Percentiles rank a stretch among this genome's conserved stretches.
Evolutionary conservation across 148 eudicot species (phyloP).

Genomic region (Rhododendron ovatum): DNA sequence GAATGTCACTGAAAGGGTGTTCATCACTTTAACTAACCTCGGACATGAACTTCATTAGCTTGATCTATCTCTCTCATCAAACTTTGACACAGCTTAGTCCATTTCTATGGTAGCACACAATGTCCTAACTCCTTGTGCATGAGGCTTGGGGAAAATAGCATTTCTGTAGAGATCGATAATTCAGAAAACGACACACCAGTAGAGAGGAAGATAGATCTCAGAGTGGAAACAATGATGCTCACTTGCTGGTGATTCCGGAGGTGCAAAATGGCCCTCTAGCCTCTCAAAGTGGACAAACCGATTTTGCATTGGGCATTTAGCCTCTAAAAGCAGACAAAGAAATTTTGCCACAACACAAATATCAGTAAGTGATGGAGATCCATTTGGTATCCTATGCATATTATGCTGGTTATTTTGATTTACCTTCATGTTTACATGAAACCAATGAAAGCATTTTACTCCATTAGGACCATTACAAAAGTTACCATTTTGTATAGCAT

Average conservation of each 20-base stretch:
- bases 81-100: background rate
- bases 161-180: background rate
- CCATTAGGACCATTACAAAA: background rate
- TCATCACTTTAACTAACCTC: background rate
- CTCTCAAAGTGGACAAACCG: background rate
- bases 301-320: background rate
- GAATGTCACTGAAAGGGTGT: background rate
- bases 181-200: background rate
- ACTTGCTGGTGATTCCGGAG: background rate
- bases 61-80: background rate
- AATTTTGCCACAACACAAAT: background rate
- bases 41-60: background rate
- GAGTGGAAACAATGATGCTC: conserved; percentile 1
- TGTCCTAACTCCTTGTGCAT: background rate
- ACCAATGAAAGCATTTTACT: background rate
- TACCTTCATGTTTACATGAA: background rate
- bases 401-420: background rate
- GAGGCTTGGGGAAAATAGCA: background rate
- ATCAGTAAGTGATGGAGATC: background rate
- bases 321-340: background rate
- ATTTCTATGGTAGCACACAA: background rate
- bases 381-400: background rate
- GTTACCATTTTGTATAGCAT: background rate
- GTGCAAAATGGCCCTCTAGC: background rate
- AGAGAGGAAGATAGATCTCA: background rate